These are phyloP conservation scores for Nicotiana sylvestris DNA, from an alignment of 257 asterid genomes.

Conservation along the genomic window DNA sequence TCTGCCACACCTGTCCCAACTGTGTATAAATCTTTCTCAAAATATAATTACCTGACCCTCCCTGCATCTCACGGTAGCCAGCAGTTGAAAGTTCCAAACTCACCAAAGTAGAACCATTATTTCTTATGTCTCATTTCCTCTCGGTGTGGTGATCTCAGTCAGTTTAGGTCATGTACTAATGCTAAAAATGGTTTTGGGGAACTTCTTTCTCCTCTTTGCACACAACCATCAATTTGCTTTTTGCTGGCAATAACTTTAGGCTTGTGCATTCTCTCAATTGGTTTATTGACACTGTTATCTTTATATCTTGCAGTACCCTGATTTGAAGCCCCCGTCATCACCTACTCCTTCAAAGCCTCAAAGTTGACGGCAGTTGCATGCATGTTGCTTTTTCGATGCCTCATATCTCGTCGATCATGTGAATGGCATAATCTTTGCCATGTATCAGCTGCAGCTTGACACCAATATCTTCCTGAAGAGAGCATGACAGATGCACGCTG, in stretches of 20 bases:
- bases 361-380: conserved; percentile 20
- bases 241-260: neutral
- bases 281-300: neutral
- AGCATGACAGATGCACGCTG: neutral
- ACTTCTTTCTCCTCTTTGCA: neutral
- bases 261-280: conserved; percentile 11
- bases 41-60: neutral
- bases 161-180: neutral
- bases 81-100: neutral
- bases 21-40: neutral
- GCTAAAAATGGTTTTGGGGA: neutral
- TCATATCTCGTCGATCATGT: neutral
- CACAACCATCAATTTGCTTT: conserved; percentile 3
- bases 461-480: conserved; percentile 3
- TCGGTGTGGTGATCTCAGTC: neutral
- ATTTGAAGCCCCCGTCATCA: conserved; percentile 80
- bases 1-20: neutral
- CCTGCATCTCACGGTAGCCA: neutral
- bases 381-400: neutral
- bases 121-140: neutral
- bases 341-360: conserved; percentile 82
- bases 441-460: conserved; percentile 1
- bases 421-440: conserved; percentile 9
- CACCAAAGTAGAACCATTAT: neutral
- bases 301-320: conserved; percentile 63